Evolutionary conservation across 2,329 filamentous ascomycete species (phyloP), one percentile per base, ranked within the genome.

Genomic region (Ophiocordyceps camponoti-saundersi): DNA sequence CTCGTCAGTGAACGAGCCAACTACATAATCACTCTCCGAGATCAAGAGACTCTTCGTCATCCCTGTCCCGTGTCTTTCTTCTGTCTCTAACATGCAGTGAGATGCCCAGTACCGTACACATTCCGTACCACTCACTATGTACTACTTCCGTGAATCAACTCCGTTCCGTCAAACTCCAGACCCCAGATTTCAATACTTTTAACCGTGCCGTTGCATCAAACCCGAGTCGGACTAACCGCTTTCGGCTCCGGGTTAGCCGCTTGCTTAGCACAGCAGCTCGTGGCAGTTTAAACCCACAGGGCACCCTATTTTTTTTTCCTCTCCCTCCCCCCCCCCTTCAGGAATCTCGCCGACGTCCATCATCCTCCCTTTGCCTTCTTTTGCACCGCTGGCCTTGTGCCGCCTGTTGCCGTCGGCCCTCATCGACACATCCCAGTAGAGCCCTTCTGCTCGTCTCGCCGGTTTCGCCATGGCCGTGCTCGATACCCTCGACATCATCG

Each of bases 401-500:
- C 36, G 16, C 32, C 32, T 15, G 32, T 40, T n/a, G 16, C 16
- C 36, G 16, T n/a, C 10, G 32, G 32, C 16, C 32, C 32, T 10
- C 32, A 16, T 15, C 32, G 13, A 15, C 12, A 15, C 32, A n/a
- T 34, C 32, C 16, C 6, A 16, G 6, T 5, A 34, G 32, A 34
- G 32, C 32, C n/a, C n/a, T n/a, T n/a, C 32, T 34, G 13, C 13
- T 34, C 32, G 32, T 10, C 16, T 16, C 32, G 13, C 8, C 26
- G 7, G 4, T 29, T 29, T 45, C 63, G 73, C 55, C 58, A 96
- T 98, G 92, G 87, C 90, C 55, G 85, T 95, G 74, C 80, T 98
- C 62, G 92, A 98, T 64, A 94, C 88, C 23, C 72, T 98, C 70
- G 92, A 98, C 75, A 75, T 96, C 57, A 66, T 95, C 58, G 92